Base-by-base conservation (phyloP, 495 filamentous ascomycete species). In the Neurospora africana region DNA sequence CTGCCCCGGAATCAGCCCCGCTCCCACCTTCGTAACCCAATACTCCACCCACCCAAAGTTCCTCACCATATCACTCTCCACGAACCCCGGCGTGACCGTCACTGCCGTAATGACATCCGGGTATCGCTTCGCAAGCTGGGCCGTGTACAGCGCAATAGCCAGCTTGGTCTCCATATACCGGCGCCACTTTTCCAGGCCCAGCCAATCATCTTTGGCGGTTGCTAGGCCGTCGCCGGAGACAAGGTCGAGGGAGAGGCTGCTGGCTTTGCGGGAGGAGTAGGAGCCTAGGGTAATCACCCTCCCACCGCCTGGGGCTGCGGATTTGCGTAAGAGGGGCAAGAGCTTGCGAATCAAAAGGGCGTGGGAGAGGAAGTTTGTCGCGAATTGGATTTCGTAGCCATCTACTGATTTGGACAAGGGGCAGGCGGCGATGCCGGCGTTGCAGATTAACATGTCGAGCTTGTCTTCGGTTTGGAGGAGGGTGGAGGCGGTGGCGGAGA, bases 391-490 rank as follows among this genome's bases (percentile, higher is more conserved):
- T 1, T 44, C 41, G 19, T 44, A 44, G 19, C 41, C 41, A n/a
- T 44, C 41, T n/a, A 10, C 41, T 9, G 41, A 44, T n/a, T 0
- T 4, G 0, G 19, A 19, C 8, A 44, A 0, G 0, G 41, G 41
- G 0, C 3, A 2, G 3, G 41, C 41, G 41, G 41, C 41, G 41
- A 44, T 44, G 19, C 41, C 41, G 41, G 41, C 41, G 41, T 44
- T 44, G 41, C 41, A 44, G 0, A 44, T 44, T 0, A 44, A 0
- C 0, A 44, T 1, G 0, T 44, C 19, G 0, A 44, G n/a, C 0
- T 1, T 44, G 0, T n/a, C 41, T 44, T 44, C 19, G 3, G 41
- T 44, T 1, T 44, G 19, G 0, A 44, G 0, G 0, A 44, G 41
- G 0, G n/a, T 44, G 3, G 0, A 0, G 3, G 41, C 41, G 19